Base-by-base conservation (phyloP, 2,329 filamentous ascomycete species). In the Incumbomyces lentus region DNA sequence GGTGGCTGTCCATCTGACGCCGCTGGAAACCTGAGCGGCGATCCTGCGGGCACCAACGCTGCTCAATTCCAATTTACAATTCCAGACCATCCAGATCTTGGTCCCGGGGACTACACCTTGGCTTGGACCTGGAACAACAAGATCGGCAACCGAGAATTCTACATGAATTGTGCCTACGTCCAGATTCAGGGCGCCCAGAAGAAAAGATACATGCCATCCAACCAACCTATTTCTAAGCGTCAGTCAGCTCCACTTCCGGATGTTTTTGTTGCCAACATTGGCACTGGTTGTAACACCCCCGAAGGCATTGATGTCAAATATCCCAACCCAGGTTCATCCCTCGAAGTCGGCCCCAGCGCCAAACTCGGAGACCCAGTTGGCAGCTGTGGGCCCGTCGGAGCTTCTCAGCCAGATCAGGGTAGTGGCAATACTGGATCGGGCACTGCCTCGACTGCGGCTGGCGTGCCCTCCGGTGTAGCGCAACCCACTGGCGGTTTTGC, bases 71-170 rank as follows among this genome's bases (percentile, higher is more conserved):
- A 77, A 26, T 94, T 82, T 67, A 75, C 68, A 0, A 78, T 95
- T 5, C 90, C 89, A 0, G 42, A 45, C 16, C 42, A 45, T 18
- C 62, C 73, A 0, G 76, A 81, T 17, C 74, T 95, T 39, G 78
- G 81, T 7, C 69, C 81, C 1, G 92, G 90, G 3, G 75, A 88
- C 34, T 89, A 84, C 19, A 85, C 81, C 0, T 72, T 96, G 4
- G 86, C 86, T 0, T 96, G 89, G 88, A 87, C 87, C 1, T 96
- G 92, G 92, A 79, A 94, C 66, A 96, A 96, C 66, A 84, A 83
- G 49, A 60, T 94, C 8, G 92, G 92, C 2, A 95, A 95, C 69
- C 82, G 89, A 1, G 92, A 96, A 62, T 87, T 95, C 75, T 95
- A 96, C 74, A 94, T 95, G 88, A 93, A 95, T 74, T 98, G 90